A percentile compares a stretch with the other conserved stretches of the same genome.
Conservation (phyloP, 345 rosid species). For the Theobroma cacao region DNA sequence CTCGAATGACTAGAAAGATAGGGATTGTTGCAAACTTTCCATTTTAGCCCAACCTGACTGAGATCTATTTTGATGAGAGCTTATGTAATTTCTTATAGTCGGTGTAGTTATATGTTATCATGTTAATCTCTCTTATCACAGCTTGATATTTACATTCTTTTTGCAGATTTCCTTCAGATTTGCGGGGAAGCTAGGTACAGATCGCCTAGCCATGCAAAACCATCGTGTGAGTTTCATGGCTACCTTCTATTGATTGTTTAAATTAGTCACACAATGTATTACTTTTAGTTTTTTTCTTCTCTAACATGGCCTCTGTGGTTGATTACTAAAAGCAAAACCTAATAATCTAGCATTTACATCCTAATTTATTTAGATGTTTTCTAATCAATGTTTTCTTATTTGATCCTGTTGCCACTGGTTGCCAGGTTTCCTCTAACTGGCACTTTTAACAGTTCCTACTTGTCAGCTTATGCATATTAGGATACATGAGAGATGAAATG, state of each 20-base stretch:
- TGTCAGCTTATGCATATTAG: background rate
- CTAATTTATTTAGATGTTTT: background rate
- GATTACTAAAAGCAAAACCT: background rate
- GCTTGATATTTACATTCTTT: background rate
- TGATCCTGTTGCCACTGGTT: background rate
- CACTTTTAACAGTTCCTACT: background rate
- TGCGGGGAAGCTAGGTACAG: conserved; percentile 59
- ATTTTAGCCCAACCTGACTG: background rate
- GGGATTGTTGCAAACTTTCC: background rate
- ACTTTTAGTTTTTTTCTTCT: background rate
- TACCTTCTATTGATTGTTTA: background rate
- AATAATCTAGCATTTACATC: background rate
- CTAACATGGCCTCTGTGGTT: background rate
- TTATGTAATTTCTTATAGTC: background rate
- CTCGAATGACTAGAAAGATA: background rate
- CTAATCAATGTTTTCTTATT: background rate
- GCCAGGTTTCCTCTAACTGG: background rate
- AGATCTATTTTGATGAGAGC: background rate
- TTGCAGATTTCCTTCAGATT: conserved; percentile 65
- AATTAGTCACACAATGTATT: background rate
- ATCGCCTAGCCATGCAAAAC: conserved; percentile 89
- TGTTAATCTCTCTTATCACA: background rate
- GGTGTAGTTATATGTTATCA: background rate
- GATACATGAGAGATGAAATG: background rate
- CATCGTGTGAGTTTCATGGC: conserved; percentile 60